These are phyloP conservation scores for Candida qinlingensis DNA, from an alignment of 805 yeast species.

Conservation along the genomic window DNA sequence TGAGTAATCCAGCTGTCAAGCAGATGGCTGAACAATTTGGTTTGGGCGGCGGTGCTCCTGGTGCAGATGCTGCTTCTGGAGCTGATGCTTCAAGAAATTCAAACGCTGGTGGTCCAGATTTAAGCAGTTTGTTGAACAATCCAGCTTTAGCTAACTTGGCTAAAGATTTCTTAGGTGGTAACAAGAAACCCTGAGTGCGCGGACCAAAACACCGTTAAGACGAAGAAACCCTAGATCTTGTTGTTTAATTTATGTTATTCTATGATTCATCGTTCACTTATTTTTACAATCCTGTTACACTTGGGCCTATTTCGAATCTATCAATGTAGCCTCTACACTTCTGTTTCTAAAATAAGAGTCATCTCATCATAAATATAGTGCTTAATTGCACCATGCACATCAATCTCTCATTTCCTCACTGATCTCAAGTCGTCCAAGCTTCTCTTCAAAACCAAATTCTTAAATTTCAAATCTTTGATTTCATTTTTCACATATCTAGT, in stretches of 20 bases:
- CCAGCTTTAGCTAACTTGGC: slow-evolving; percentile 76
- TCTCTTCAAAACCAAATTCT: slow-evolving; percentile 17
- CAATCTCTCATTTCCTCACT: neutral
- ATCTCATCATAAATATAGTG: too few relatives aligned
- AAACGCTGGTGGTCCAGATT: slow-evolving; percentile 39
- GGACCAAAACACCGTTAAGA: neutral
- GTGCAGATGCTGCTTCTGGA: slow-evolving; percentile 17
- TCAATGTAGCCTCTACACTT: too few relatives aligned
- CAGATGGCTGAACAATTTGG: slow-evolving; percentile 81
- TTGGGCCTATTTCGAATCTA: too few relatives aligned
- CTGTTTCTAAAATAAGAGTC: too few relatives aligned
- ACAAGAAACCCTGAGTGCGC: slow-evolving; percentile 1
- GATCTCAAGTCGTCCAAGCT: slow-evolving; percentile 19
- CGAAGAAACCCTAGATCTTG: neutral
- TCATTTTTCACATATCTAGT: slow-evolving; percentile 29
- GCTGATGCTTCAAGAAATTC: slow-evolving; percentile 14
- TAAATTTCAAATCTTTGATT: slow-evolving; percentile 24
- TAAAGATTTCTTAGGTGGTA: slow-evolving; percentile 49
- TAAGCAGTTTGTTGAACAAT: slow-evolving; percentile 72
- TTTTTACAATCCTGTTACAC: neutral
- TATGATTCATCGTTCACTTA: neutral
- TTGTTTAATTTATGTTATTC: neutral
- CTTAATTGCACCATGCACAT: too few relatives aligned
- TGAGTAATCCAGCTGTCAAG: slow-evolving; percentile 75
- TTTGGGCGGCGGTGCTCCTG: slow-evolving; percentile 47